Conservation (phyloP, 148 eudicot species). For the Vaccinium macrocarpon region DNA sequence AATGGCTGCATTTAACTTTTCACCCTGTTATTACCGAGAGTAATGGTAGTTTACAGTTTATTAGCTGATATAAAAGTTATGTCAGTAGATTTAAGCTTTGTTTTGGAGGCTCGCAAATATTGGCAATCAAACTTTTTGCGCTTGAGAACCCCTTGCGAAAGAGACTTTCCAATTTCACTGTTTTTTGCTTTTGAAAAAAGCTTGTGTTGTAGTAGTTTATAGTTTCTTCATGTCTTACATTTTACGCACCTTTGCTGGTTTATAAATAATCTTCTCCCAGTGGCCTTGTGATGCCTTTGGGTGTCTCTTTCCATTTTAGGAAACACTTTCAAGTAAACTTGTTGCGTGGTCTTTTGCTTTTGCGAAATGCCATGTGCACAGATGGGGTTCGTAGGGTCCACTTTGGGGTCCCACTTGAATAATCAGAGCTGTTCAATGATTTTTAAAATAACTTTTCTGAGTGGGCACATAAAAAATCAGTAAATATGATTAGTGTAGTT, state of each 20-base stretch:
- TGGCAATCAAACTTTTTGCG: not conserved
- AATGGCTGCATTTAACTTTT: not conserved
- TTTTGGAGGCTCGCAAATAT: not conserved
- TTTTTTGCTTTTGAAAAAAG: not conserved
- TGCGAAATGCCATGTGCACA: no score
- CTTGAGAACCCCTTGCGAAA: not conserved
- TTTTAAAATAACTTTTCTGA: no score
- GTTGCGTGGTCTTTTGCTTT: not conserved
- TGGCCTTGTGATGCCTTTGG: not conserved
- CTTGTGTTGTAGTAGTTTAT: not conserved
- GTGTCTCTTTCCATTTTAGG: not conserved
- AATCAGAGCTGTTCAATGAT: no score
- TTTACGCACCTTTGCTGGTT: not conserved
- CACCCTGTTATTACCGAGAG: not conserved
- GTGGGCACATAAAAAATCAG: no score
- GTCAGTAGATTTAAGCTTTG: not conserved
- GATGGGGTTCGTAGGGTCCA: no score
- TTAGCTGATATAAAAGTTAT: not conserved
- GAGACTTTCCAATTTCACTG: not conserved
- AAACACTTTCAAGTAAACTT: not conserved
- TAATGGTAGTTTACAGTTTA: not conserved
- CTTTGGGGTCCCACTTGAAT: no score
- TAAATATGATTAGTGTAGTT: no score
- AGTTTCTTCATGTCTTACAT: not conserved
- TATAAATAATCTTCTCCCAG: not conserved